Base-by-base conservation (phyloP, 371 early-diverging fungal species). In the Mortierella sp. region DNA sequence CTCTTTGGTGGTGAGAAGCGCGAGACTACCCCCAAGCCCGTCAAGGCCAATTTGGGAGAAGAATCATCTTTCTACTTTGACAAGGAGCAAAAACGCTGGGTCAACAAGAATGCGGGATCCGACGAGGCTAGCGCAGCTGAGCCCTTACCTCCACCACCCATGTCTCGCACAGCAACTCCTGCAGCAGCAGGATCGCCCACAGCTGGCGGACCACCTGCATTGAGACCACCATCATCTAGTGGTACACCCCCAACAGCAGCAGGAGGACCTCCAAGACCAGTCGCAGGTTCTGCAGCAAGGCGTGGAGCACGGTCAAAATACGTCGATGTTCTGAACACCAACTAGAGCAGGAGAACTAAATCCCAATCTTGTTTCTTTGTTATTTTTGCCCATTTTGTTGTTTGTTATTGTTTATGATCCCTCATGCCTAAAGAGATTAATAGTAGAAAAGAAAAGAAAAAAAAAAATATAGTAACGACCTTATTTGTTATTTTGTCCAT, bases 21-120 rank as follows among this genome's bases (percentile, higher is more conserved):
- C 49, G 82, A 75, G 35, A 58, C 66, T 4, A 84, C 82, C 35
- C 71, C 80, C 61, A 90, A 89, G 75, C 82, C 88, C 9, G 86
- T 87, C 34, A 87, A 85, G 81, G 93, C 93, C 8, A 92, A 92
- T 58, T 73, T 93, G 63, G 93, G 93, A 32, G 89, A 93, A 69
- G 84, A 89, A 61, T 89, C 85, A 19, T 67, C 86, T 22, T 92
- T 93, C 66, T 90, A 91, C 68, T 93, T 87, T 83, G 93, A 93
- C 61, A 89, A 90, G 32, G 88, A 89, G 37, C 86, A 86, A 58
- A 77, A 87, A 45, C 77, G 87, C 3, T 90, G 90, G 90, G 86
- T 90, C 22, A 86, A 88, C 76, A 87, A 85, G 70, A 86, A 83
- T 37, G 84, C 80, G 0, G 68, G 83, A 4, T 65, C 66, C 4